Conservation (phyloP, 192 early-diverging fungal genomes). For the Phlyctochytrium arcticum region DNA sequence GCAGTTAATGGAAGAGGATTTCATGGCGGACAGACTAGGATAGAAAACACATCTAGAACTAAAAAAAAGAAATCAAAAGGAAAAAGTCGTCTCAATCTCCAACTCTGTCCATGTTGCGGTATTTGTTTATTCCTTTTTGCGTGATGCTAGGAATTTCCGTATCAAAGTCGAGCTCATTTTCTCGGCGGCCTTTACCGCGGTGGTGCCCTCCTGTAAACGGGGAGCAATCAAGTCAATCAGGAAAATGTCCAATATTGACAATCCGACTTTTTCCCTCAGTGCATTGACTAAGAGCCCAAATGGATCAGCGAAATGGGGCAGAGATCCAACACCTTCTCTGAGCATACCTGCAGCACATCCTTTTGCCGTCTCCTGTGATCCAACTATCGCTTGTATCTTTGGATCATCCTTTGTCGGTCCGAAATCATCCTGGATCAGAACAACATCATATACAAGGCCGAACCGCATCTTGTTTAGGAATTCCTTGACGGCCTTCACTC, state of each 20-base stretch:
- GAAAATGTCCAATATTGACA: conserved; percentile 57
- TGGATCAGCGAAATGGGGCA: neutral
- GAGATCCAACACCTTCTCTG: neutral
- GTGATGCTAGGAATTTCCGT: conserved; percentile 46
- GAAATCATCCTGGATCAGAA: conserved; percentile 74
- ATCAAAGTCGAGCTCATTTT: conserved; percentile 83
- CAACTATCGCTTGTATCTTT: conserved; percentile 73
- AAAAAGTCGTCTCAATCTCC: neutral
- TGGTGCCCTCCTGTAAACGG: no score
- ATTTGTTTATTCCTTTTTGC: neutral
- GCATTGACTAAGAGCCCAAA: conserved; percentile 61
- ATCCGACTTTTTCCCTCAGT: conserved; percentile 52
- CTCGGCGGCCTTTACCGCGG: conserved; percentile 37
- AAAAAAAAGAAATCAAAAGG: neutral
- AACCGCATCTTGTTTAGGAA: conserved; percentile 58
- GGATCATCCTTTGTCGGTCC: conserved; percentile 79
- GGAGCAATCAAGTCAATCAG: conserved; percentile 69
- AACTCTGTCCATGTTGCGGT: neutral
- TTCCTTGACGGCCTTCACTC: conserved; percentile 52
- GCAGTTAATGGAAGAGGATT: conserved; percentile 33
- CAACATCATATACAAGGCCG: conserved; percentile 48
- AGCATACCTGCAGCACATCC: conserved; percentile 72
- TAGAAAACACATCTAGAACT: conserved; percentile 10
- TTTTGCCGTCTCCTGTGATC: conserved; percentile 72
- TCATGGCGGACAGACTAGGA: conserved; percentile 47